These are phyloP conservation scores for Hydnomerulius pinastri DNA, from an alignment of 768 basidiomycete genomes.

Conservation along the genomic window DNA sequence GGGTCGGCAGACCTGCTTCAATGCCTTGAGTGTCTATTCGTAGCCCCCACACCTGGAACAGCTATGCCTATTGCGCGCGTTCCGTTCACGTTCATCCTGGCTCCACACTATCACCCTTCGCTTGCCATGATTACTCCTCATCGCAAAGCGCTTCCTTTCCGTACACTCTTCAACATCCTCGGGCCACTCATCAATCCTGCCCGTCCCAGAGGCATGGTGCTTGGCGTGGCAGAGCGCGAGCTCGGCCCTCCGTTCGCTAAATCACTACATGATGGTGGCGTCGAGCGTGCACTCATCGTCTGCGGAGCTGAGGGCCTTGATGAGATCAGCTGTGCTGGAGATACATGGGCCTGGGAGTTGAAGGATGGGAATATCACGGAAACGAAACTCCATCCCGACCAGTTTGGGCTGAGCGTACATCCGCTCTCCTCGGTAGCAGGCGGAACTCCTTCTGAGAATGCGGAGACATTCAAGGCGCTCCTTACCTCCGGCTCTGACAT, in stretches of 20 bases:
- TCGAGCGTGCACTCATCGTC: slow-evolving; percentile 86
- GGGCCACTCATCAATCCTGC: slow-evolving; percentile 95
- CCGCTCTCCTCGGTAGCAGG: slow-evolving; percentile 71
- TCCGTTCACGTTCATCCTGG: slow-evolving; percentile 93
- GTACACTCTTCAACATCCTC: slow-evolving; percentile 94
- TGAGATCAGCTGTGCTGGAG: slow-evolving; percentile 94
- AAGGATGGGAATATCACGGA: slow-evolving; percentile 66
- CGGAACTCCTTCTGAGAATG: slow-evolving; percentile 78
- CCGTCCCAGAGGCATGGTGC: slow-evolving; percentile 81
- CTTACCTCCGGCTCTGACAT: slow-evolving; percentile 58
- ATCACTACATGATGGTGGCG: slow-evolving; percentile 70
- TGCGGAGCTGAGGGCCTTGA: slow-evolving; percentile 91
- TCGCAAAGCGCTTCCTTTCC: slow-evolving; percentile 86
- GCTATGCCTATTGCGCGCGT: slow-evolving; percentile 53
- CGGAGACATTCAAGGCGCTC: slow-evolving; percentile 65
- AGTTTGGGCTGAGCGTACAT: slow-evolving; percentile 78
- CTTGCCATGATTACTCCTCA: slow-evolving; percentile 81
- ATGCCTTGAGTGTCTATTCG: slow-evolving; percentile 77
- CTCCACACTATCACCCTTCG: slow-evolving; percentile 89
- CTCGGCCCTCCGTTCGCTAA: slow-evolving; percentile 83
- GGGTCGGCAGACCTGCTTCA: slow-evolving; percentile 93
- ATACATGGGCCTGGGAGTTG: slow-evolving; percentile 84
- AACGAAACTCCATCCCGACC: slow-evolving; percentile 60
- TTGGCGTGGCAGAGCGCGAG: slow-evolving; percentile 83
- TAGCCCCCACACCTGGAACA: slow-evolving; percentile 51